Evolutionary conservation across 768 basidiomycete genomes (phyloP), one percentile per base, ranked within the genome.

Genomic region (Rhizopogon rudus): DNA sequence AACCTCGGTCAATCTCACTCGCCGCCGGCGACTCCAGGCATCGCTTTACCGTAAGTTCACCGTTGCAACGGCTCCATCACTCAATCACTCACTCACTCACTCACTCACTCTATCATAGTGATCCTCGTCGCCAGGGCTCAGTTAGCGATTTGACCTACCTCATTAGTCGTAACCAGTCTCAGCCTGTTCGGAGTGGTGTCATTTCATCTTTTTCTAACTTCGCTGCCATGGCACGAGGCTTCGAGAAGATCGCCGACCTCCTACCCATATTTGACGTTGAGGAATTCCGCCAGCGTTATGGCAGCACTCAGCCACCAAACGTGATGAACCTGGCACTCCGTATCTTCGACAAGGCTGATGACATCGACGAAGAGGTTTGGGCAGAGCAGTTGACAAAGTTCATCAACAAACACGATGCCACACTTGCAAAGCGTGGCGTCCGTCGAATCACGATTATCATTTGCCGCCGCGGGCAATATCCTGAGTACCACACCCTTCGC

Each of bases 81-180:
- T 49, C 12, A 22, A 61, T 63, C 17, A 63, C 57, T 13, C 16
- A 14, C 20, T 49, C 52, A n/a, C n/a, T 49, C 12, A 22, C 61
- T 63, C 17, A 63, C 57, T 13, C 16, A 14, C 20, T 49, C 52
- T 28, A 49, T 42, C 25, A 58, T 40, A 82, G 82, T 53, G 82
- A 86, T 63, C 75, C 83, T 63, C 83, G 81, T 54, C 84, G 97
- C 58, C 85, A 92, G 56, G 95, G 87, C 17, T 97, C 94, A 16
- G 95, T 98, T 65, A 96, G 93, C 64, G 97, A 99, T 68, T 76
- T 99, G 60, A 93, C 88, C 44, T 98, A 94, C 71, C 80, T 98
- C 72, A 92, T 98, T 71, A 84, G 76, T 66, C 85, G 84, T 59
- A 84, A 88, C 67, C 89, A 93, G 68, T 81, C 87, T 6, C 93